Evolutionary conservation across 352 stramenopile genomes (phyloP).

Genomic region (Globisporangium polare): DNA sequence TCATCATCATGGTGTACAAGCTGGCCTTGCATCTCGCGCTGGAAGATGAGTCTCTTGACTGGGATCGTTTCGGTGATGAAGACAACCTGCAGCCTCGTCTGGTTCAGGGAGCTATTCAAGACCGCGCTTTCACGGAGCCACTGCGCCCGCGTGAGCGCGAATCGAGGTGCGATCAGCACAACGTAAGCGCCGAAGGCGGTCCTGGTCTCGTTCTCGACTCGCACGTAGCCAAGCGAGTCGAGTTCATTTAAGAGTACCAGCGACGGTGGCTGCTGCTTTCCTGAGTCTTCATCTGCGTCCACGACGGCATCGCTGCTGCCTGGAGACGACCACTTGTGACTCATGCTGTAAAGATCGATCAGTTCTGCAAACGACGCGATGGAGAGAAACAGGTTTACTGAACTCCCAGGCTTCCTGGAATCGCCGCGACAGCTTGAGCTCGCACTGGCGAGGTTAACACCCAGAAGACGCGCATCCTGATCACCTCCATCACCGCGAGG

Average conservation of each 20-base stretch:
- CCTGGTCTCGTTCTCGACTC: not conserved
- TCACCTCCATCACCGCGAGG: no score
- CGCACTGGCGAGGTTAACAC: not conserved
- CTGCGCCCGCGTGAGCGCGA: not conserved
- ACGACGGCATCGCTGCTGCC: not conserved
- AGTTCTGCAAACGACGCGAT: not conserved
- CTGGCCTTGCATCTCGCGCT: not conserved
- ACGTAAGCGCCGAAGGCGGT: not conserved
- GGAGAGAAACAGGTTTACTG: not conserved
- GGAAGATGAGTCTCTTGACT: constrained; percentile 1
- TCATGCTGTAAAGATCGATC: not conserved
- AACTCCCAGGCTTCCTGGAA: not conserved
- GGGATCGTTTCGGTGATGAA: constrained; percentile 1
- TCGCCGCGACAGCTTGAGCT: not conserved
- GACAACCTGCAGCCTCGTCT: not conserved
- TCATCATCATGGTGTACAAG: no score
- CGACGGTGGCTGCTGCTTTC: not conserved
- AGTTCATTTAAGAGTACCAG: no score
- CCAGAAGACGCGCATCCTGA: not conserved
- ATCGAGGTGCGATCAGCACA: constrained; percentile 8
- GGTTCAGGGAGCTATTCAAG: not conserved
- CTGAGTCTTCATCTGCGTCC: not conserved
- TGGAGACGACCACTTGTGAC: not conserved
- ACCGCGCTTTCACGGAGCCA: constrained; percentile 2
- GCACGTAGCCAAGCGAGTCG: no score